Evolutionary conservation across 2,329 filamentous ascomycete species (phyloP).

Genomic region (Diaporthe citri): DNA sequence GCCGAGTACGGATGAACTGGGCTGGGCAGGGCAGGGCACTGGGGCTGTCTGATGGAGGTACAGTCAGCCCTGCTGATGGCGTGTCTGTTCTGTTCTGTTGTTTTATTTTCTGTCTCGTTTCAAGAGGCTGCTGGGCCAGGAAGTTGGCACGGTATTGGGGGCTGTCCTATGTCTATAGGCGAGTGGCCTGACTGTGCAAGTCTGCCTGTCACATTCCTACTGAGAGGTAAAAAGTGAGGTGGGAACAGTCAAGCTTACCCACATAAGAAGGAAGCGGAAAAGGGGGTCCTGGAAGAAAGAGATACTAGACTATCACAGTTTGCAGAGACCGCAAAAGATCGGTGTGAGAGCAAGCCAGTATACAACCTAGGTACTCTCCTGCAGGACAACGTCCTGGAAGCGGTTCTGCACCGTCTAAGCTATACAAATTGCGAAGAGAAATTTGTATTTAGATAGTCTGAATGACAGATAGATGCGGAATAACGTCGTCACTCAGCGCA

Average conservation of each 20-base stretch:
- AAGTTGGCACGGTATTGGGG: background rate
- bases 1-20: conserved; percentile 1
- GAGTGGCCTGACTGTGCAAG: conserved; percentile 6
- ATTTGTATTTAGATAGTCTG: background rate
- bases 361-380: background rate
- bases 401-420: background rate
- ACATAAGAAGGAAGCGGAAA: conserved; percentile 22
- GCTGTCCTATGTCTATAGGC: background rate
- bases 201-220: background rate
- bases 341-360: background rate
- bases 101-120: conserved; percentile 32
- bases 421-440: background rate
- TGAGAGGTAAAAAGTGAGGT: background rate
- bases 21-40: background rate
- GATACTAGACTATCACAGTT: background rate
- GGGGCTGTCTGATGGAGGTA: background rate
- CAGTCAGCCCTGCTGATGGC: conserved; percentile 2
- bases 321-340: conserved; percentile 5
- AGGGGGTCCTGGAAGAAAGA: background rate
- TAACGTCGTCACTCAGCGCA: background rate
- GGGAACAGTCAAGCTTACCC: conserved; percentile 11
- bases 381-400: background rate
- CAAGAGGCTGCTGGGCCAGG: background rate
- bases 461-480: background rate
- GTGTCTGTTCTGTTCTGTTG: background rate